Base-by-base conservation (phyloP, 805 yeast species). In the Metschnikowia gruessii region DNA sequence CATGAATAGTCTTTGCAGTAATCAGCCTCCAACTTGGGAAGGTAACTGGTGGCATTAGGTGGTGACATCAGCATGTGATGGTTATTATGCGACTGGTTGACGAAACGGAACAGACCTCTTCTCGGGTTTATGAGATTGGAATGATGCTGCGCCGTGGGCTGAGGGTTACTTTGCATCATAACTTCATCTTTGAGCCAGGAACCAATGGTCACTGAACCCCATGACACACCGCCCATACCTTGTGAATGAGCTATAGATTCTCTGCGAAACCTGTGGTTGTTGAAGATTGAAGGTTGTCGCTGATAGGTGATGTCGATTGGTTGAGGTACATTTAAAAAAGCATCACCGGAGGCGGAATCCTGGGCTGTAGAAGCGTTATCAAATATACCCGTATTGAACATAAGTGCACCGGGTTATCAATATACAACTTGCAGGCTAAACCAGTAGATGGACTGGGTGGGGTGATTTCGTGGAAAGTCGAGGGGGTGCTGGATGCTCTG, bases 201-300 rank as follows among this genome's bases (percentile, higher is more conserved):
- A 12, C 97, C 97, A 26, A 92, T 90, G 22, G 95, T 85, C 47
- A 91, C 81, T 2, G 96, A 90, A 18, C 98, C 98, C 97, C 97
- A 92, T 8, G 95, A 85, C 29, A 92, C 87, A 39, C 98, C 99
- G 37, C 98, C 98, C 84, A 94, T 87, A 10, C 98, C 98, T 63
- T 89, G 96, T 2, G 96, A 85, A 64, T 92, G 98, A 26, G 97
- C 97, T 48, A 94, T 82, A 48, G 91, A 82, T 59, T 92, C 98
- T 53, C 97, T 76, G 61, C 96, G 80, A 52, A 90, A 79, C 52
- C 74, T 57, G 31, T 64, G 62, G 50, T 57, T 61, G 57, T 67
- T 69, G 54, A 71, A 68, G 35, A 70, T 68, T 16, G 72, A 64
- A 36, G 68, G 69, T 46, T 70, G 70, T 43, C 72, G 66, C 51